Evolutionary conservation across 1,139 yeast genomes (phyloP), one percentile per base, ranked within the genome.

Genomic region (Kurtzmaniella quercitrusa): DNA sequence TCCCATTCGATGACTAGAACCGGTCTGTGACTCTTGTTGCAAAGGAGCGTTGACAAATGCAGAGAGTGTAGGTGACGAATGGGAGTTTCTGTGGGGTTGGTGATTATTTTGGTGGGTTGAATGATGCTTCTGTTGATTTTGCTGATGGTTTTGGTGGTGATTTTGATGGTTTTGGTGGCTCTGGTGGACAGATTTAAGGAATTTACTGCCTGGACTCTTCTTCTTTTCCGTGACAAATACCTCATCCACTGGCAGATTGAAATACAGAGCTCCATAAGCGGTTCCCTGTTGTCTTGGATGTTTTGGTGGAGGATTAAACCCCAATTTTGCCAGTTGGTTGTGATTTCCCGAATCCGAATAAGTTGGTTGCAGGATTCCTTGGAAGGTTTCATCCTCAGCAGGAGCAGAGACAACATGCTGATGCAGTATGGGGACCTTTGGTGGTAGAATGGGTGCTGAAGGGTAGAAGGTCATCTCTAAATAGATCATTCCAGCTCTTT

Each of bases 381-480:
- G 9, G 27, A 17, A 36, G 11, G 6, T 10, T 19, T 36, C 38
- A 14, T 36, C 38, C 12, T 19, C 25, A n/a, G 38, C 38, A 12
- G 38, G 38, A 14, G 38, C 38, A 19, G 25, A 21, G 14, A 36
- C 38, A 3, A 36, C 38, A 10, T 36, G 38, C 16, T 36, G 27
- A 21, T 36, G 38, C 19, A 51, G 49, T 6, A 52, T 44, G 11
- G 38, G 16, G 9, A 69, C 45, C 46, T 73, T 73, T 2, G 77
- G 75, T 2, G 79, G 81, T 34, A 69, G 51, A 7, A 72, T 55
- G 0, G 80, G 82, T 1, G 78, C 73, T 15, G 74, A 63, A 0
- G 96, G 94, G 58, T 88, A 89, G 57, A 88, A 93, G 0, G 98
- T 89, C 85, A 93, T 84, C 57, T 93, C 98, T 44, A 94, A 66